Base-by-base conservation (phyloP, 1,284 basidiomycete genomes). In the Ceratobasidium papillatum region DNA sequence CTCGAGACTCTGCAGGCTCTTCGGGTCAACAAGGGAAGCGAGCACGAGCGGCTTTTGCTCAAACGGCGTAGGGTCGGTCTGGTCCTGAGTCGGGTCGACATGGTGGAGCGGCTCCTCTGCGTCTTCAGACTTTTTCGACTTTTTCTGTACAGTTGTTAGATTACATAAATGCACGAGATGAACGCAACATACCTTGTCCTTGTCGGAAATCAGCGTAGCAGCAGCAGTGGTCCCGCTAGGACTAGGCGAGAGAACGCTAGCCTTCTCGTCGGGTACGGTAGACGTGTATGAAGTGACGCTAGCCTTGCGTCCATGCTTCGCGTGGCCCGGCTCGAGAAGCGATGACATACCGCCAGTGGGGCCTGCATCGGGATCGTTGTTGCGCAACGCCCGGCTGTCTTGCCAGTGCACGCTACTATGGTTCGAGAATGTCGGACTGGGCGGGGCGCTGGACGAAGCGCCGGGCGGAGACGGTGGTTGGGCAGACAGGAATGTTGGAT, bases 21-120 rank as follows among this genome's bases (percentile, higher is more conserved):
- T 96, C 22, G 96, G 95, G 81, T 99, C 96, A 62, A 99, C 89
- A 62, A 99, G 88, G 76, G 90, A 88, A 25, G 95, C 95, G 4
- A 99, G 89, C 72, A 87, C 85, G 76, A 88, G 89, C 0, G 96
- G 94, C 74, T 88, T 90, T 80, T 91, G 89, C 11, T 80, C 79
- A 80, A 94, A 95, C 0, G 94, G 92, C 0, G 87, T 82, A 0
- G 91, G 89, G 81, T 96, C 88, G 52, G 87, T 85, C n/a, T 84
- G 84, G 51, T 87, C 86, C 78, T 92, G 91, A 22, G 81, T 78
- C 0, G 82, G 81, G 78, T 84, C 81, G 75, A 83, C 76, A 77
- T 82, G 79, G 36, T 77, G 65, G 41, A 71, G 51, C 8, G 75
- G 63, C n/a, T 75, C 74, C 17, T 75, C 74, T 27, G 76, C 68